Evolutionary conservation across 2,329 filamentous ascomycete species (phyloP).

Genomic region (Gremmenia infestans): DNA sequence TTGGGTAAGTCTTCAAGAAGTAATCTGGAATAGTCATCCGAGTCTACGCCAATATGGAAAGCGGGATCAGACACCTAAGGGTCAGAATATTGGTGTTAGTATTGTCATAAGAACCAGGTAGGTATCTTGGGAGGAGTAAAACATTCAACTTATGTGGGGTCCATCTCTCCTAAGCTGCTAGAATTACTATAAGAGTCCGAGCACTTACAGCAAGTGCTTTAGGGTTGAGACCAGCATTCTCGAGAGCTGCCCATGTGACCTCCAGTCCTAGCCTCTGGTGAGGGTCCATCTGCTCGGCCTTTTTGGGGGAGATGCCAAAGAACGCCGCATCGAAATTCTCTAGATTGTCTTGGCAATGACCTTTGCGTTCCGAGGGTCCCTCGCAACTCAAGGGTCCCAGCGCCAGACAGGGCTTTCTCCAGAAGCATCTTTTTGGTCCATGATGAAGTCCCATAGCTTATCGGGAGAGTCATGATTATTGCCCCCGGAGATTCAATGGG

Average conservation of each 20-base stretch:
- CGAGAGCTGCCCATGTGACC: slow-evolving; percentile 61
- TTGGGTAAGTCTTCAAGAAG: slow-evolving; percentile 35
- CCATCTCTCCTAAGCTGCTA: no score
- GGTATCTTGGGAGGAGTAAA: no score
- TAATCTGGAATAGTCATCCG: slow-evolving; percentile 34
- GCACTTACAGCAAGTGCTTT: slow-evolving; percentile 25
- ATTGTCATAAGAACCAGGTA: no score
- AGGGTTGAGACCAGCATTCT: slow-evolving; percentile 59
- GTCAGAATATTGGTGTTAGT: no score
- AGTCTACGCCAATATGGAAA: slow-evolving; percentile 24
- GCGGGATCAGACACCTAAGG: background rate
- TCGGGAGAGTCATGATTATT: slow-evolving; percentile 26
- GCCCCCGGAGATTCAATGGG: slow-evolving; percentile 19
- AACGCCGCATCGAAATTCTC: slow-evolving; percentile 36
- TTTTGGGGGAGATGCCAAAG: slow-evolving; percentile 34
- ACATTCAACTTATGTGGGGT: no score
- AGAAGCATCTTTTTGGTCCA: slow-evolving; percentile 4
- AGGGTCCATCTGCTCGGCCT: slow-evolving; percentile 35
- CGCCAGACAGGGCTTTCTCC: background rate
- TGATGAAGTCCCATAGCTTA: slow-evolving; percentile 32
- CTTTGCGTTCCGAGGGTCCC: background rate
- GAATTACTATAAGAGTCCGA: no score
- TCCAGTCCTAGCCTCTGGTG: slow-evolving; percentile 41
- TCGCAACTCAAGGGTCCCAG: slow-evolving; percentile 1
- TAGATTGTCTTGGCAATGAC: slow-evolving; percentile 2